These are phyloP conservation scores for Hypoxylon lenormandii DNA, from an alignment of 495 filamentous ascomycete species.

Conservation along the genomic window DNA sequence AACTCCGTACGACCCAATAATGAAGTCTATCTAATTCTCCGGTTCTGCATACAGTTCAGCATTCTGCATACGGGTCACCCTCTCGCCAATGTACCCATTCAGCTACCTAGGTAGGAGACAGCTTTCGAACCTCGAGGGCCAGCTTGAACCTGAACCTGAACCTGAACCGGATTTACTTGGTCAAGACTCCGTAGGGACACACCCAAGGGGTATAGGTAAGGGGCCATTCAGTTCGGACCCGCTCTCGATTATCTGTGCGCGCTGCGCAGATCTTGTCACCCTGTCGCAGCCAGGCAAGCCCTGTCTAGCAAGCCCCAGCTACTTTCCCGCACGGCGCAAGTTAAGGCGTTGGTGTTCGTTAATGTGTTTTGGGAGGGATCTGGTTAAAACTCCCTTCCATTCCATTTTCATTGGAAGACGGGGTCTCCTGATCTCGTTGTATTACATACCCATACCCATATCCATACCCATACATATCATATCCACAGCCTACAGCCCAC, in stretches of 20 bases:
- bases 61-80: constrained; percentile 20
- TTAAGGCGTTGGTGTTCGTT: constrained; percentile 46
- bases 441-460: constrained; percentile 34
- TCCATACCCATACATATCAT: not conserved
- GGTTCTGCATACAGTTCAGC: not conserved
- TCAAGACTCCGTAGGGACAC: constrained; percentile 37
- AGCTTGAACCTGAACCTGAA: constrained; percentile 1
- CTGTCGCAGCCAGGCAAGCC: constrained; percentile 47
- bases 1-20: constrained; percentile 42
- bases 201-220: constrained; percentile 42
- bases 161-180: constrained; percentile 24
- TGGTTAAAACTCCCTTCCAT: constrained; percentile 39
- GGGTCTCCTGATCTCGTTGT: constrained; percentile 43
- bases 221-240: constrained; percentile 41
- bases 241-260: constrained; percentile 49
- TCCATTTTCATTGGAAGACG: constrained; percentile 40
- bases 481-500: constrained; percentile 6
- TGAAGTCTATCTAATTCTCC: constrained; percentile 27
- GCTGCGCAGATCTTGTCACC: constrained; percentile 45
- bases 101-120: not conserved
- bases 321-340: constrained; percentile 45
- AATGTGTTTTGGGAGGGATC: constrained; percentile 44
- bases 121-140: not conserved
- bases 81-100: constrained; percentile 35
- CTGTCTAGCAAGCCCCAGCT: constrained; percentile 46